Evolutionary conservation across 169 alveolate genomes (phyloP).

Genomic region (Plasmodium vinckei): DNA sequence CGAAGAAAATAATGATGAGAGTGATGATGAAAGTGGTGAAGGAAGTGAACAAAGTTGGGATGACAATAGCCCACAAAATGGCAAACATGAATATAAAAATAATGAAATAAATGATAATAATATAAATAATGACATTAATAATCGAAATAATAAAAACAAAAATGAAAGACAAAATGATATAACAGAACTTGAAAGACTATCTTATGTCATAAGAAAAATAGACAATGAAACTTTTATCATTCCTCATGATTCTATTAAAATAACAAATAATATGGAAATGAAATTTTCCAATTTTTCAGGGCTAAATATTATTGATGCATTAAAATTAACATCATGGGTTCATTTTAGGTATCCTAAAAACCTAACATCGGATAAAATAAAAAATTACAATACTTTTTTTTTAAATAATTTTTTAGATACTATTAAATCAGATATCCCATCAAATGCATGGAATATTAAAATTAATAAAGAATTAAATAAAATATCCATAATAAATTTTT

Average conservation of each 20-base stretch:
- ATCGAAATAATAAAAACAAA: slow-evolving; percentile 8
- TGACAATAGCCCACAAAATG: neutral
- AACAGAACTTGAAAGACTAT: slow-evolving; percentile 36
- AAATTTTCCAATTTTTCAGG: slow-evolving; percentile 56
- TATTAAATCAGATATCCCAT: slow-evolving; percentile 41
- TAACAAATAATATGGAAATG: slow-evolving; percentile 57
- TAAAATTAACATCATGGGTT: slow-evolving; percentile 74
- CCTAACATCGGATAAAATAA: slow-evolving; percentile 59
- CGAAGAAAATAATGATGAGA: neutral
- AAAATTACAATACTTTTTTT: slow-evolving; percentile 55
- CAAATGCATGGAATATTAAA: slow-evolving; percentile 62
- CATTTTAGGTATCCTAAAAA: slow-evolving; percentile 72
- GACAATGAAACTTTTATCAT: slow-evolving; percentile 61
- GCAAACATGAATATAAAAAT: neutral
- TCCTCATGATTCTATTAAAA: slow-evolving; percentile 58
- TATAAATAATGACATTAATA: slow-evolving; percentile 1
- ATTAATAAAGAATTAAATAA: slow-evolving; percentile 49
- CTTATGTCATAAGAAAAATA: slow-evolving; percentile 30
- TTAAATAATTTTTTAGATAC: slow-evolving; percentile 67
- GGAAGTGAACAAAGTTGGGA: neutral
- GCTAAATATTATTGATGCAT: slow-evolving; percentile 48
- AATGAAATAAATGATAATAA: slow-evolving; percentile 6
- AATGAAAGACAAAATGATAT: slow-evolving; percentile 21
- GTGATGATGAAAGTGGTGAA: neutral
- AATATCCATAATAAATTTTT: slow-evolving; percentile 38